Conservation (phyloP, 345 rosid species). For the Combretum micranthum region DNA sequence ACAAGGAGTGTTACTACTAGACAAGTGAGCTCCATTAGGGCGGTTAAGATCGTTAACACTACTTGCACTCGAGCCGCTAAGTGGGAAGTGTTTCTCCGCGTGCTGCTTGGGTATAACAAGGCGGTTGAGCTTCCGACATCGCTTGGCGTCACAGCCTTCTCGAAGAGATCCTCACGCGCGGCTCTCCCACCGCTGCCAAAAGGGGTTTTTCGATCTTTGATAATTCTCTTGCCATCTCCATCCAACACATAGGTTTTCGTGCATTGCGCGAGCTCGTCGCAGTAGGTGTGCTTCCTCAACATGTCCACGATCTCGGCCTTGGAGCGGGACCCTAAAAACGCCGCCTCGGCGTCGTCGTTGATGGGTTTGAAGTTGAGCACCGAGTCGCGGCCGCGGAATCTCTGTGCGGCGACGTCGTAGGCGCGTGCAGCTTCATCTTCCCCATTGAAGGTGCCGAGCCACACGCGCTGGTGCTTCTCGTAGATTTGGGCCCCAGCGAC, state of each 20-base stretch:
- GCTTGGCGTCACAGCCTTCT: conserved; percentile 84
- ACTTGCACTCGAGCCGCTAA: conserved; percentile 7
- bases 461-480: conserved; percentile 53
- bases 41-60: background rate
- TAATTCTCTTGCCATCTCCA: background rate
- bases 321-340: conserved; percentile 36
- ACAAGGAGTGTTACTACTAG: conserved; percentile 2
- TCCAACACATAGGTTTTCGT: conserved; percentile 12
- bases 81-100: conserved; percentile 74
- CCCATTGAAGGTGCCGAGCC: conserved; percentile 51
- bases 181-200: conserved; percentile 14
- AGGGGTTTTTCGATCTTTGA: background rate
- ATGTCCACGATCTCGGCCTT: conserved; percentile 60
- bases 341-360: conserved; percentile 19
- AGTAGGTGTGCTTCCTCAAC: conserved; percentile 51
- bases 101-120: conserved; percentile 91
- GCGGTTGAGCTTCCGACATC: conserved; percentile 96
- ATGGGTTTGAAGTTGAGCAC: conserved; percentile 35
- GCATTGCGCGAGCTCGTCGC: conserved; percentile 43
- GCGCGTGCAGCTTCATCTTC: conserved; percentile 52
- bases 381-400: conserved; percentile 53
- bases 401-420: conserved; percentile 43
- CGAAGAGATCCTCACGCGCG: conserved; percentile 66
- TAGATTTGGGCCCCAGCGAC: conserved; percentile 61
- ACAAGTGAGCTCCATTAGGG: too few species aligned